Evolutionary conservation across 257 asterid species (phyloP).

Genomic region (Solanum peruvianum): DNA sequence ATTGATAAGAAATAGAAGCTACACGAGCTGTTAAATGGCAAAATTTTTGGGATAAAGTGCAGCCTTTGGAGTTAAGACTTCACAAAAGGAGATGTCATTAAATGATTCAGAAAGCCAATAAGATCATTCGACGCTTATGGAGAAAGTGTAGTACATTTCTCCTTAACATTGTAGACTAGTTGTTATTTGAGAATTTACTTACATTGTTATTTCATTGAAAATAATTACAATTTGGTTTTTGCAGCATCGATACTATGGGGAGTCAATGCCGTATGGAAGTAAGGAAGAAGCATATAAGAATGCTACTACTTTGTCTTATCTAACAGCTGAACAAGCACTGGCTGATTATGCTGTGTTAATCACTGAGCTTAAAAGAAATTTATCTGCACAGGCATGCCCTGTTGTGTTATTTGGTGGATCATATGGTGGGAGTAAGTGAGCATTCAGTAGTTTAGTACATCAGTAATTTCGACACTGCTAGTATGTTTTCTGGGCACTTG

Average conservation of each 20-base stretch:
- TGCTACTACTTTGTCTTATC: constrained; percentile 47
- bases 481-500: background rate
- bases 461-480: background rate
- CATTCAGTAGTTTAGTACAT: background rate
- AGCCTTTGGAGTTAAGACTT: background rate
- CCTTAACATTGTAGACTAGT: background rate
- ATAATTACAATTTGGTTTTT: constrained; percentile 6
- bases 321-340: constrained; percentile 89
- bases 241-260: constrained; percentile 97
- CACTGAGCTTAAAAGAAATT: constrained; percentile 64
- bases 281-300: constrained; percentile 65
- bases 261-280: constrained; percentile 79
- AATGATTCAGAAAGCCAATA: background rate
- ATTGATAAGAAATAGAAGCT: background rate
- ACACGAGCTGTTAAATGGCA: background rate
- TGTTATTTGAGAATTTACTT: background rate
- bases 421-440: constrained; percentile 85
- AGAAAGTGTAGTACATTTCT: background rate
- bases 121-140: background rate
- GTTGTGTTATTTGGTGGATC: constrained; percentile 95
- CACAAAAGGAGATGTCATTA: background rate
- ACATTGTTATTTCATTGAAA: background rate
- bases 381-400: constrained; percentile 72
- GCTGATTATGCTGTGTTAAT: constrained; percentile 82
- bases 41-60: background rate